phyloP scores from a whole-genome alignment of 805 yeast genomes.

The Maudiozyma saulgeensis region DNA sequence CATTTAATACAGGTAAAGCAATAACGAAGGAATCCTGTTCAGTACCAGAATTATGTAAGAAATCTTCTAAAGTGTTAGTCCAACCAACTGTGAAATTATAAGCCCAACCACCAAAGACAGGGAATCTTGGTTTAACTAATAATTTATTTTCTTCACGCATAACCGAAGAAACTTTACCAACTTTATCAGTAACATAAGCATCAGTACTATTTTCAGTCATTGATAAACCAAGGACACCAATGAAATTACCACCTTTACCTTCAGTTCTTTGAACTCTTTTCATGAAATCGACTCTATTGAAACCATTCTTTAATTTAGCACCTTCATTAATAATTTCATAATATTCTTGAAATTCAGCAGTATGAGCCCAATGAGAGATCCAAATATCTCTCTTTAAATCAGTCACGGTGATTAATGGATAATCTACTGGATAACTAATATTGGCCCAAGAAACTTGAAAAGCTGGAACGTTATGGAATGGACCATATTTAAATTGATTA shows the following conservation, averaged over 20 bases:
- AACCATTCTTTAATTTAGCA: constrained; percentile 59
- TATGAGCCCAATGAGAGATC: constrained; percentile 77
- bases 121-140: constrained; percentile 75
- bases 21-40: constrained; percentile 45
- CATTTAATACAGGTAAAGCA: constrained; percentile 62
- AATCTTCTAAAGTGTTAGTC: constrained; percentile 51
- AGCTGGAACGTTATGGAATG: constrained; percentile 39
- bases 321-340: constrained; percentile 73
- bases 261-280: constrained; percentile 7
- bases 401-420: constrained; percentile 54
- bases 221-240: constrained; percentile 51
- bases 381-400: constrained; percentile 66
- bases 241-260: constrained; percentile 36
- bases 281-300: constrained; percentile 74
- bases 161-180: constrained; percentile 87
- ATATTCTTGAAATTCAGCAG: constrained; percentile 72
- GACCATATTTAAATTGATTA: constrained; percentile 38
- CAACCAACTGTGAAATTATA: constrained; percentile 96
- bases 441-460: constrained; percentile 36
- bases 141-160: constrained; percentile 32
- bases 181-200: constrained; percentile 75
- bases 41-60: constrained; percentile 34
- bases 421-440: constrained; percentile 52
- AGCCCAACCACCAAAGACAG: constrained; percentile 94
- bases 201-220: constrained; percentile 47